A percentile compares a stretch with the other conserved stretches of the same genome.
Evolutionary conservation across 257 asterid species (phyloP).

Genomic region (Datura wrightii): DNA sequence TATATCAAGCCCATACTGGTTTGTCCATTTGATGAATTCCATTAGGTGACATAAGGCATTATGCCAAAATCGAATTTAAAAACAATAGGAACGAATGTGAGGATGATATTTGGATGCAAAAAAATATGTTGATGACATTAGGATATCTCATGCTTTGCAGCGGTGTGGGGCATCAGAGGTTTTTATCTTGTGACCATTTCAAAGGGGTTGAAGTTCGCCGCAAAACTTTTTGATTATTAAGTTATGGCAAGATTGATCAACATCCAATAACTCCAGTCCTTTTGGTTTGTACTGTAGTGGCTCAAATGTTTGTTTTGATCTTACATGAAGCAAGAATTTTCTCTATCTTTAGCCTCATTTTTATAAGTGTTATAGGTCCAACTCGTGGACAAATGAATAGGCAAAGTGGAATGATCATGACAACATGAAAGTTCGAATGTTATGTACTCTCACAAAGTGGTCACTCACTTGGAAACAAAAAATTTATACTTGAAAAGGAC

Average conservation of each 20-base stretch:
- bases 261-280: neutral
- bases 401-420: slow-evolving; percentile 23
- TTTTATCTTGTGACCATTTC: neutral
- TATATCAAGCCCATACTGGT: too few relatives aligned
- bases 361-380: neutral
- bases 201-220: neutral
- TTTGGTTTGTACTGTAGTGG: neutral
- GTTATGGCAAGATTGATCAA: neutral
- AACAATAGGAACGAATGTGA: too few relatives aligned
- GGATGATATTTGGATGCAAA: neutral
- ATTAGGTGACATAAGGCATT: too few relatives aligned
- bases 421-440: slow-evolving; percentile 34
- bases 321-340: neutral
- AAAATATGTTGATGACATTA: too few relatives aligned
- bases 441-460: slow-evolving; percentile 34
- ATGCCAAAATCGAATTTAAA: too few relatives aligned
- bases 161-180: neutral
- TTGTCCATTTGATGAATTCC: too few relatives aligned
- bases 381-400: neutral
- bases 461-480: slow-evolving; percentile 41
- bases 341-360: neutral
- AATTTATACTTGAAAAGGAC: neutral
- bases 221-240: slow-evolving; percentile 20
- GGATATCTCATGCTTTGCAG: neutral
- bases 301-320: neutral